Base-by-base conservation (phyloP, 345 rosid species). In the Eucalyptus urophylla region DNA sequence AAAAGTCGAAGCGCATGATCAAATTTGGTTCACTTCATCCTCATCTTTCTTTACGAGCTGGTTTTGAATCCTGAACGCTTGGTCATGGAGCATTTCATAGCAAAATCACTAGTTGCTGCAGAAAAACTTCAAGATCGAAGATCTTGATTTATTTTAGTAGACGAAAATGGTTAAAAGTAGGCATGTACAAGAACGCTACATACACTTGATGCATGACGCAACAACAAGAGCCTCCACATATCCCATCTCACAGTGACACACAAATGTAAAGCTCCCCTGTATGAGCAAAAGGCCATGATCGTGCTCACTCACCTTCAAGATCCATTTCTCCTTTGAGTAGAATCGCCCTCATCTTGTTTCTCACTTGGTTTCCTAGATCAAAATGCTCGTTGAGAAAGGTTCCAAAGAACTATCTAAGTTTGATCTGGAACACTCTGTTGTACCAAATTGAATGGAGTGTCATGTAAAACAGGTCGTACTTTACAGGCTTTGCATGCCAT, bases 371-470 rank as follows among this genome's bases (percentile, higher is more conserved):
- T 40, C 47, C 29, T 76, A 4, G 47, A 40, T 40, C 47, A 21
- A 76, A 76, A 40, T 76, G 47, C 47, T 40, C 29, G 47, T 4
- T 25, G 7, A 76, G 85, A 76, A 76, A 76, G 83, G 29, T 11
- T 76, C 85, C 27, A 37, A 72, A 76, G 85, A 40, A 43, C 90
- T 89, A 95, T 88, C 97, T 91, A 33, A 89, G 96, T 89, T 97
- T 96, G 50, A 94, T 94, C 92, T 97, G 99, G 90, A 93, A 91
- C 89, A 97, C 98, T 93, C 97, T 91, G 87, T 96, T 96, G 89
- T 97, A 90, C 99, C 99, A 97, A 86, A 97, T 93, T 6, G 99
- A 96, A 90, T 97, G 99, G 86, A 96, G 97, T 62, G 96, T 95
- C 99, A 97, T 97, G 93, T 95, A 92, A 90, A 97, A 97, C 80